These are phyloP conservation scores for Citrus sinensis DNA, from an alignment of 345 rosid species.

Conservation along the genomic window DVS_A1.0 CM039168.1:5187001-5187500, in stretches of 20 bases:
- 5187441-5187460: too few species aligned
- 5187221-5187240: constrained; percentile 3
- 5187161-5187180: background rate
- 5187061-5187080: constrained; percentile 68
- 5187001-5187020: constrained; percentile 48
- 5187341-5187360: too few species aligned
- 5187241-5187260: background rate
- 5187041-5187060: constrained; percentile 61
- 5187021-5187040: constrained; percentile 65
- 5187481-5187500: too few species aligned
- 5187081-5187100: constrained; percentile 37
- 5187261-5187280: background rate
- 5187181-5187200: background rate
- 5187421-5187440: too few species aligned
- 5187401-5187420: too few species aligned
- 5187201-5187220: constrained; percentile 12
- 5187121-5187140: constrained; percentile 9
- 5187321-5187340: too few species aligned
- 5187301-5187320: too few species aligned
- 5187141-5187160: constrained; percentile 9
- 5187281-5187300: accelerated
- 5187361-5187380: too few species aligned
- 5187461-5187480: too few species aligned
- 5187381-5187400: too few species aligned
- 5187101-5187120: constrained; percentile 14